Base-by-base conservation (phyloP, 176 grass and related monocot genomes). In the Panicum miliaceum region DNA sequence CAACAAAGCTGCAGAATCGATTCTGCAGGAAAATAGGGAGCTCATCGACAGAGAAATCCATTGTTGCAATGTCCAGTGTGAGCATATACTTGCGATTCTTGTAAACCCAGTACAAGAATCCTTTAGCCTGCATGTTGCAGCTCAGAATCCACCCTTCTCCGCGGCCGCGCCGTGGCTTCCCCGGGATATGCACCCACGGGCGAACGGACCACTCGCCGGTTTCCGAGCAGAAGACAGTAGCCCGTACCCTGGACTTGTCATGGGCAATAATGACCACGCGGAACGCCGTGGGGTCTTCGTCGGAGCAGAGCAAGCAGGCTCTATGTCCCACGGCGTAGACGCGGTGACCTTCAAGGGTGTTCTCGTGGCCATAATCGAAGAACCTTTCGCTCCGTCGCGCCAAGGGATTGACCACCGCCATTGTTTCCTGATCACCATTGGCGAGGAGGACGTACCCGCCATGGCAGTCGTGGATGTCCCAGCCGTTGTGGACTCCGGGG, bases 321-420 rank as follows among this genome's bases (percentile, higher is more conserved):
- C 29, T 20, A 1, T 4, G 23, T n/a, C 0, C 8, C 16, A 41
- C 9, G 8, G 23, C 13, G 4, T 4, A 20, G 7, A 12, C 23
- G 12, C 56, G 75, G 3, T 5, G 8, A 4, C 40, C 57, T 46
- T 46, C 8, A 12, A 62, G 8, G 57, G 23, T 20, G 42, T 63
- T 38, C 57, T 12, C n/a, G 15, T 43, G 23, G 57, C 23, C 8
- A 16, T 12, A 3, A 47, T 63, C 40, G 20, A 78, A 47, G 41
- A 72, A 72, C 15, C 42, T 47, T 47, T 47, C n/a, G 12, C 40
- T 71, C 66, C 66, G 27, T 10, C 58, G 41, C 13, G 42, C 19
- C 70, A 83, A 14, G 29, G 70, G 81, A 15, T 75, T 83, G 27
- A 48, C 32, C 43, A 75, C 19, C 42, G 57, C 12, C 41, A 83